Evolutionary conservation across 176 grass and related monocot genomes (phyloP), one percentile per base, ranked within the genome.

Genomic region (Olyra latifolia): DNA sequence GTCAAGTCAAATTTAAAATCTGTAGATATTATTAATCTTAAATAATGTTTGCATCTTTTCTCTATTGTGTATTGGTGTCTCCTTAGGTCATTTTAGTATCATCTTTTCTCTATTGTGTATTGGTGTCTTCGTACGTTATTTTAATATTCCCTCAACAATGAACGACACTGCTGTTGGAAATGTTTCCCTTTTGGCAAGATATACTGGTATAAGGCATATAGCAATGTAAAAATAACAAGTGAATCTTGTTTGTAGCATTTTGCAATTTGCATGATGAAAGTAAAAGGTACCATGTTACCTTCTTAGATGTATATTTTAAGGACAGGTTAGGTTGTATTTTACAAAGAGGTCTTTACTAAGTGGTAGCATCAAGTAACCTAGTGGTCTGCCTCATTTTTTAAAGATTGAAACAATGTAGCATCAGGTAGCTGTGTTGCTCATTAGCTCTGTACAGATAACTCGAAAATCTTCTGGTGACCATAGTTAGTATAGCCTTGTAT

Each of bases 161-260:
- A 49, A 15, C 17, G 7, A 22, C 19, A 67, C 28, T 66, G 17
- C 1, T 75, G n/a, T 70, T 10, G 23, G 23, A 23, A 50, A 9
- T 41, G 27, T 50, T 48, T 13, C 14, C 0, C 54, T 48, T 58
- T 68, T 74, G 2, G 7, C 48, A 59, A 59, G 32, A 56, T 87
- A 35, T 35, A 35, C 32, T 35, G 32, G 32, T 35, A 35, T 35
- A 35, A 35, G 32, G 4, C 1, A 35, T 35, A 10, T 59, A 66
- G 47, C 10, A 48, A 59, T 80, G 32, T 40, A 0, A 79, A 68
- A 69, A 22, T 45, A 87, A 57, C 10, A 78, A 69, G 20, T 57
- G 55, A 65, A 80, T 20, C 13, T 7, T 19, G 14, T 73, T 67
- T 55, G 25, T 55, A 40, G 25, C 25, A 66, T 65, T 80, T 63